Evolutionary conservation across 768 basidiomycete species (phyloP), one percentile per base, ranked within the genome.

Genomic region (Mycena filopes): DNA sequence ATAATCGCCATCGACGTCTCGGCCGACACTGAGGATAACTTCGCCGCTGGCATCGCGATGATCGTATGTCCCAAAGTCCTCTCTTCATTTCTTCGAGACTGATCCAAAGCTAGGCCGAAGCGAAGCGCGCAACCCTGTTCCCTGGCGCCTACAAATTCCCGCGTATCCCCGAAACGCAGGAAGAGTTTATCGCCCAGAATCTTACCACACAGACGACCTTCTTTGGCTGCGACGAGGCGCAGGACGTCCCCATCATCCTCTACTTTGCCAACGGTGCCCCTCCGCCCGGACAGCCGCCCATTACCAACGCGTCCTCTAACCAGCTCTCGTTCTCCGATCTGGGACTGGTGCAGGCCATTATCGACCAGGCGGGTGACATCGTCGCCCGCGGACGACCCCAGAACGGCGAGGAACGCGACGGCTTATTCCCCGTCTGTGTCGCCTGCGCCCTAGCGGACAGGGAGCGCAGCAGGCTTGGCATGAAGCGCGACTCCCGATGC

Each of bases 181-280:
- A 40, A 16, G 75, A 75, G 16, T 82, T 82, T 46, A 66, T 75
- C 23, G 74, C 76, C 16, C 77, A 79, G 56, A 78, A 79, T 41
- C 74, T 83, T 18, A 80, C 71, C n/a, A 69, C 56, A 1, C 74
- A 76, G 11, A 82, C 82, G 18, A 82, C 81, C 4, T 83, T 86
- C 73, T 84, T 84, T 64, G 84, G 83, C 10, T 84, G 84, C 64
- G 67, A 82, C 21, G 69, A 65, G 50, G 71, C 54, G 26, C 68
- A 63, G 0, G 76, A 73, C 45, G 79, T 79, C 4, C 87, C 87
- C 2, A 71, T 88, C 38, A 69, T 89, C 31, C 79, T 89, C 64
- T 90, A 90, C 71, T 73, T 88, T 16, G 86, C 87, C 0, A 86
- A 84, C 67, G 85, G 85, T 23, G 83, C 82, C 11, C 73, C 81